Percentiles rank a stretch among this genome's conserved stretches.
These are phyloP conservation scores for Hirschioporus abietinus DNA, from an alignment of 768 basidiomycete species.

Conservation along the genomic window DNA sequence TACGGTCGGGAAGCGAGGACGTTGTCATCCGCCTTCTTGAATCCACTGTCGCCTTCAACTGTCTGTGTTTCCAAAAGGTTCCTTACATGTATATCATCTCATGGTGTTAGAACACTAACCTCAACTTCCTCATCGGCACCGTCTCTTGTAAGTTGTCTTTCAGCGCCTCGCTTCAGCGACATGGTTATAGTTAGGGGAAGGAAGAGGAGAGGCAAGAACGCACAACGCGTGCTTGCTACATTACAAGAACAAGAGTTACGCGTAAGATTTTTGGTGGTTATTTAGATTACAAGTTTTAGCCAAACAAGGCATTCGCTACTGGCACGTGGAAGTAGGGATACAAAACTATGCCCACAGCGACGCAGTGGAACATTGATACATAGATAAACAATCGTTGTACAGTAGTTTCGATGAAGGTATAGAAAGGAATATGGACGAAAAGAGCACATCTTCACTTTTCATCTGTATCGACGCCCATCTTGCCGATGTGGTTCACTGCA, in stretches of 20 bases:
- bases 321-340: not conserved
- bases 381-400: not conserved
- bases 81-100: constrained; percentile 6
- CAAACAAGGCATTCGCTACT: not conserved
- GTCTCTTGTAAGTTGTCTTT: constrained; percentile 63
- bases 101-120: constrained; percentile 22
- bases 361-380: not conserved
- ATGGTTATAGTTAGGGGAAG: not conserved
- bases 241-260: not conserved
- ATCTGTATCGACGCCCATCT: not conserved
- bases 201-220: not conserved
- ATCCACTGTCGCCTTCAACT: constrained; percentile 32
- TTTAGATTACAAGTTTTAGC: not conserved
- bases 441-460: not conserved
- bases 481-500: not conserved
- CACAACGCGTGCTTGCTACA: not conserved
- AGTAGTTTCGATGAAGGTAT: not conserved
- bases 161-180: constrained; percentile 67
- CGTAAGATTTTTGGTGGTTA: not conserved
- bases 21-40: constrained; percentile 57
- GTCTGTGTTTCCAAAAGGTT: constrained; percentile 29
- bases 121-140: constrained; percentile 35
- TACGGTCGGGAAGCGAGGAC: constrained; percentile 54
- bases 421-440: not conserved
- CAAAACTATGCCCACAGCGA: not conserved